Evolutionary conservation across 495 filamentous ascomycete genomes (phyloP).

Genomic region (Neurospora sp.): DNA sequence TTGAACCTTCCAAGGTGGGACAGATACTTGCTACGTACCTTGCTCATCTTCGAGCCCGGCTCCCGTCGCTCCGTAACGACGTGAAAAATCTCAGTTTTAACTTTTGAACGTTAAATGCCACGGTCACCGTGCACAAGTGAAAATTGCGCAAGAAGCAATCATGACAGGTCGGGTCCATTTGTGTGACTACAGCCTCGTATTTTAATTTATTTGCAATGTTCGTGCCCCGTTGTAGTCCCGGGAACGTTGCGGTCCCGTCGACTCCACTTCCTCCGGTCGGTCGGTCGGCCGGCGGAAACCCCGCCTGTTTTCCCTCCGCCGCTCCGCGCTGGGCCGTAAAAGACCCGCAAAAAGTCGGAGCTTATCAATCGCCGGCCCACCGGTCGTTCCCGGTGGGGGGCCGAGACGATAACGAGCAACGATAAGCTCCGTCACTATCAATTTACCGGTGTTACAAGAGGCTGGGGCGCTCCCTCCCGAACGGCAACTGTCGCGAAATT

Average conservation of each 20-base stretch:
- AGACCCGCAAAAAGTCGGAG: neutral
- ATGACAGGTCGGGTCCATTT: neutral
- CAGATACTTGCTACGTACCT: neutral
- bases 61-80: neutral
- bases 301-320: neutral
- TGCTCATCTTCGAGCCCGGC: neutral
- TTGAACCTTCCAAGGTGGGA: neutral
- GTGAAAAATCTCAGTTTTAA: no score
- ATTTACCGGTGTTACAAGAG: neutral
- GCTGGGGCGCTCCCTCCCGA: neutral
- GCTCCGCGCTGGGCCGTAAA: neutral
- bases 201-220: no score
- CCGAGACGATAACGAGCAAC: neutral
- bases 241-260: neutral
- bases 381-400: neutral
- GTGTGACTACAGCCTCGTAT: neutral
- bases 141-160: neutral
- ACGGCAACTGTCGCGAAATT: neutral
- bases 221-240: neutral
- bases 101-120: no score
- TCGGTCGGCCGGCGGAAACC: neutral
- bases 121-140: neutral
- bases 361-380: neutral
- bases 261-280: neutral
- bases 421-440: neutral